These are phyloP conservation scores for Cyathus striatus DNA, from an alignment of 768 basidiomycete species.

Conservation along the genomic window DNA sequence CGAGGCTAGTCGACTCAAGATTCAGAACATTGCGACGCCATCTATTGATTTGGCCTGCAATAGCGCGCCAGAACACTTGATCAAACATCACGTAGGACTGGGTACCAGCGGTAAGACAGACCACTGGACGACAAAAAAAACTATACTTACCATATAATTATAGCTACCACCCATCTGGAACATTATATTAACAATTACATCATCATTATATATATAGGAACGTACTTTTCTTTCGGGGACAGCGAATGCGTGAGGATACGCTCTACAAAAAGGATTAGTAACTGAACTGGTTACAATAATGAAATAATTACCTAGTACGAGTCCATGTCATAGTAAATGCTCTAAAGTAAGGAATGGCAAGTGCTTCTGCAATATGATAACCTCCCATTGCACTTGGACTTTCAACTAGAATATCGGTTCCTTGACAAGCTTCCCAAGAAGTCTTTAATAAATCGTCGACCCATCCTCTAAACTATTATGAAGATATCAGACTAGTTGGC, in stretches of 20 bases:
- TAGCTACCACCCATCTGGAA: slow-evolving; percentile 90
- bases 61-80: slow-evolving; percentile 96
- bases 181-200: not conserved
- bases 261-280: slow-evolving; percentile 36
- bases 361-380: slow-evolving; percentile 93
- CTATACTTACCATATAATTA: slow-evolving; percentile 83
- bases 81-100: slow-evolving; percentile 97
- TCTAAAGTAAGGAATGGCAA: slow-evolving; percentile 89
- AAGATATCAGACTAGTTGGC: slow-evolving; percentile 3
- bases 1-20: slow-evolving; percentile 78
- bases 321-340: slow-evolving; percentile 99
- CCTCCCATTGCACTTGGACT: slow-evolving; percentile 98
- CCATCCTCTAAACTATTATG: slow-evolving; percentile 88
- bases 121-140: slow-evolving; percentile 1
- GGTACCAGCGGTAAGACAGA: not conserved
- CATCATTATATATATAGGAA: slow-evolving; percentile 2
- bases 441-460: slow-evolving; percentile 92
- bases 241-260: slow-evolving; percentile 96
- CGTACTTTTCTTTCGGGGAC: slow-evolving; percentile 89
- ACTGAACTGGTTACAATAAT: not conserved
- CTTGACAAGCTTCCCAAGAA: slow-evolving; percentile 95
- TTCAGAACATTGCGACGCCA: slow-evolving; percentile 80
- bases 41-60: slow-evolving; percentile 88
- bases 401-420: slow-evolving; percentile 89
- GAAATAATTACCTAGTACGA: slow-evolving; percentile 60